Evolutionary conservation across 805 yeast species (phyloP), one percentile per base, ranked within the genome.

Genomic region (Metschnikowia corniflorae): DNA sequence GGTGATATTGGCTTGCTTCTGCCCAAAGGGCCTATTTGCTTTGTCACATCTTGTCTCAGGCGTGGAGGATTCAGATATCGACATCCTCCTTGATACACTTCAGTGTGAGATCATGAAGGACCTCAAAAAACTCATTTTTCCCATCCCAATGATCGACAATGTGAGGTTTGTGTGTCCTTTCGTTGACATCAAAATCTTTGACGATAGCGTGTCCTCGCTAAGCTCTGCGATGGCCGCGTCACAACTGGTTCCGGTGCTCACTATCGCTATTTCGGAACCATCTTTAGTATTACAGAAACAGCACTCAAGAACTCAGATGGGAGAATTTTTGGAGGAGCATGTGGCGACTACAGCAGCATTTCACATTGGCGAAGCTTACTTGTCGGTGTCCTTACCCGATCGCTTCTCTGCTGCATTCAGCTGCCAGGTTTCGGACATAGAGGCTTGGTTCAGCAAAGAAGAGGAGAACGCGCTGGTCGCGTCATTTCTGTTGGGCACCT

Each of bases 51-150:
- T 78, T 22, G 31, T 61, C 2, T 57, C 58, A 4, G 56, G 59
- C 1, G 47, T 62, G 10, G 61, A 65, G 16, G 57, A 56, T 13
- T 61, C 63, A 12, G 62, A 72, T 2, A 53, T 78, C 22, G 70
- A 69, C 7, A 64, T 69, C 9, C 64, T 78, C 5, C 61, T 88
- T 48, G 96, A 89, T 55, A 55, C 56, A 13, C 58, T 87, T 12
- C 94, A 89, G 41, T 55, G 75, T 13, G 75, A 76, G 7, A 73
- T 82, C 2, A 66, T 85, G 9, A 56, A 59, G 22, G 59, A 63
- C 7, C 55, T 85, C 17, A 59, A 65, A 17, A 34, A 33, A 6
- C 54, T 61, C 16, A 50, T 71, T 29, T 37, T 48, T 4, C 58
- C 63, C 2, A 44, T 57, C 0, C 59, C 69, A 1, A 47, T 55